phyloP scores from a whole-genome alignment of 2,329 filamentous ascomycete genomes.

The Aspergillus bombycis region DNA sequence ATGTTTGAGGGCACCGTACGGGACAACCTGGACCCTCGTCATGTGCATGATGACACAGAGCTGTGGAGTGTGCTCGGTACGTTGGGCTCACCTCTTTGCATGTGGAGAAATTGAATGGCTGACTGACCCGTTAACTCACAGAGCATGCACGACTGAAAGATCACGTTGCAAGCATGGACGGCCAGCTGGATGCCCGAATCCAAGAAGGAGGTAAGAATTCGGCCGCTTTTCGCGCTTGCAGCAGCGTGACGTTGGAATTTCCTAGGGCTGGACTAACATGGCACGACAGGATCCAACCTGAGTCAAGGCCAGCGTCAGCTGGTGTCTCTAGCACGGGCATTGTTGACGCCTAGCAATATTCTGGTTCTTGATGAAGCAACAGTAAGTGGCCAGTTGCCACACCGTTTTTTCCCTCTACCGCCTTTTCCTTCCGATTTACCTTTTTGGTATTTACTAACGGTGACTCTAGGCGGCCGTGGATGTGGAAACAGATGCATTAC shows the following conservation, averaged over 20 bases:
- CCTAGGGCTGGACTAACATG: constrained; percentile 16
- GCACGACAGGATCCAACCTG: constrained; percentile 78
- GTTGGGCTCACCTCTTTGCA: constrained; percentile 39
- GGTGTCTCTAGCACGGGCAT: constrained; percentile 86
- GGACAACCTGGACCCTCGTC: constrained; percentile 92
- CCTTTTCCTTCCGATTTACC: constrained; percentile 6
- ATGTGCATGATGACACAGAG: constrained; percentile 95
- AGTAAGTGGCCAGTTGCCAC: constrained; percentile 48
- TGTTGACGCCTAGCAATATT: constrained; percentile 95
- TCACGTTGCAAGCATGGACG: constrained; percentile 82
- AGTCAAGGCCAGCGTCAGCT: constrained; percentile 95
- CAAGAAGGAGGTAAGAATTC: constrained; percentile 81
- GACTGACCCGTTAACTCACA: constrained; percentile 50
- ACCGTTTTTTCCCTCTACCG: constrained; percentile 14
- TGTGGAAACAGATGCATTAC: constrained; percentile 67
- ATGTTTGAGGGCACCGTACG: constrained; percentile 91
- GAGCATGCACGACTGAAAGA: constrained; percentile 94
- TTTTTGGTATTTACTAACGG: constrained; percentile 9
- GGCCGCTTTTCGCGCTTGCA: constrained; percentile 6
- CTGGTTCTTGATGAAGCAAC: constrained; percentile 96
- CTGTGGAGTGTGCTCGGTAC: constrained; percentile 92
- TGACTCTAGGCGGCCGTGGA: constrained; percentile 65
- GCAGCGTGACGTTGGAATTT: constrained; percentile 4
- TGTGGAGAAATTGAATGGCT: constrained; percentile 20
- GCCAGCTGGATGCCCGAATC: constrained; percentile 85